Evolutionary conservation across 371 early-diverging fungal genomes (phyloP), one percentile per base, ranked within the genome.

Genomic region (Mortierella sp.): DNA sequence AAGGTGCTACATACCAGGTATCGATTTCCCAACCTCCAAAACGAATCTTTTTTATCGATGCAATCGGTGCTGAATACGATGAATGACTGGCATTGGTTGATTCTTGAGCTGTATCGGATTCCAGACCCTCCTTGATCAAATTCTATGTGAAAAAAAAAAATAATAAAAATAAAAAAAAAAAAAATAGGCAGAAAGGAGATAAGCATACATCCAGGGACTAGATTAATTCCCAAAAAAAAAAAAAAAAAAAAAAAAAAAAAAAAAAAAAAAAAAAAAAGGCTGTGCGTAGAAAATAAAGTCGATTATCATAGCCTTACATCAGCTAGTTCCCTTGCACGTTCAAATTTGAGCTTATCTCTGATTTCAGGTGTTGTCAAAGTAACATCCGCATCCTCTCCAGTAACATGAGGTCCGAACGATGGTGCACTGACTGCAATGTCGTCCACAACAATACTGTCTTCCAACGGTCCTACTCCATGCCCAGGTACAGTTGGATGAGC

Each of bases 1-100:
- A 99, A 23, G 99, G 99, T 23, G 98, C 93, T 26, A 93, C 88
- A 83, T 99, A 99, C 99, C 99, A 99, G 1, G 95, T 91, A 72
- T 98, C 92, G 37, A 99, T 92, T 59, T 90, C 75, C 83, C 89
- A 94, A 37, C 87, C 81, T 5, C 99, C 97, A 60, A 99, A 87
- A 14, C 81, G 84, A 53, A 99, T 91, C 59, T 87, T 85, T 56
- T 91, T 85, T 55, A 98, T 79, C 4, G 80, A 66, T 12, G 74
- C 73, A 18, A 93, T 69, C 67, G 86, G 68, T 74, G 83, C 47
- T 3, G 65, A 81, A 46, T 43, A 44, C 26, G 48, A 52, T 43
- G 71, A 61, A 18, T 64, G 29, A 29, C 52, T 48, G 45, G 62
- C 19, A 2, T 61, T 70, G 28, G 68, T 59, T 30, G 69, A 7